Conservation (phyloP, 2,329 filamentous ascomycete genomes). For the Tolypocladium capitatum region DNA sequence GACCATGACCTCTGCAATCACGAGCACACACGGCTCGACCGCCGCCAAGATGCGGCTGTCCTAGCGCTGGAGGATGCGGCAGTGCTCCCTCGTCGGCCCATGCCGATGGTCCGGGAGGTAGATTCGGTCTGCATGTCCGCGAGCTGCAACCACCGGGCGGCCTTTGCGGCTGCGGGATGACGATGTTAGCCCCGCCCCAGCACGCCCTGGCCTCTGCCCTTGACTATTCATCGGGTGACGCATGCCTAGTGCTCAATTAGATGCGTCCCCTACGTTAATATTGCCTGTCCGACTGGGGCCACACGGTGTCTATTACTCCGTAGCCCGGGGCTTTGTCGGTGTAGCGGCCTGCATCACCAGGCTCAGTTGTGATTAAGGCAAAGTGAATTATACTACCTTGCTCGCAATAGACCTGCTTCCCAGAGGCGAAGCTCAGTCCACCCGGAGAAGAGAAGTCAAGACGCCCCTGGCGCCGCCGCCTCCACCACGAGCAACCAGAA, state of each 20-base stretch:
- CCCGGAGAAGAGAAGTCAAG: no score
- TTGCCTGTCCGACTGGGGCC: no score
- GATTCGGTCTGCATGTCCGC: slow-evolving; percentile 7
- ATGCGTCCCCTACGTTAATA: no score
- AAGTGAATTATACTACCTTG: no score
- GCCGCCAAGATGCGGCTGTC: slow-evolving; percentile 6
- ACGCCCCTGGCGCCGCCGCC: background rate
- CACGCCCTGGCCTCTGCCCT: background rate
- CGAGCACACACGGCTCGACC: slow-evolving; percentile 7
- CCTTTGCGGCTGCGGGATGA: background rate
- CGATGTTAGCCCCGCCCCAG: background rate
- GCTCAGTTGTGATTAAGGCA: background rate
- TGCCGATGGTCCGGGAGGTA: slow-evolving; percentile 4
- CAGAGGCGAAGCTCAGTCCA: no score
- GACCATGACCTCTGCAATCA: slow-evolving; percentile 7
- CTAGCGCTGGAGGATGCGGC: slow-evolving; percentile 9
- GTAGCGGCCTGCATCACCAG: background rate
- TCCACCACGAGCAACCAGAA: background rate
- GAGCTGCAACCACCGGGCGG: slow-evolving; percentile 3
- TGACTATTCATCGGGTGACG: no score
- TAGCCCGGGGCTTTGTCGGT: background rate
- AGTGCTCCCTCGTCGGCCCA: slow-evolving; percentile 7
- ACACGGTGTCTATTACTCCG: background rate
- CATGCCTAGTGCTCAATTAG: no score
- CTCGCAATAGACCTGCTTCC: no score